Percentiles rank a stretch among this genome's conserved stretches.
These are phyloP conservation scores for Eustoma russellianum DNA, from an alignment of 257 asterid genomes.

Conservation along the genomic window DNA sequence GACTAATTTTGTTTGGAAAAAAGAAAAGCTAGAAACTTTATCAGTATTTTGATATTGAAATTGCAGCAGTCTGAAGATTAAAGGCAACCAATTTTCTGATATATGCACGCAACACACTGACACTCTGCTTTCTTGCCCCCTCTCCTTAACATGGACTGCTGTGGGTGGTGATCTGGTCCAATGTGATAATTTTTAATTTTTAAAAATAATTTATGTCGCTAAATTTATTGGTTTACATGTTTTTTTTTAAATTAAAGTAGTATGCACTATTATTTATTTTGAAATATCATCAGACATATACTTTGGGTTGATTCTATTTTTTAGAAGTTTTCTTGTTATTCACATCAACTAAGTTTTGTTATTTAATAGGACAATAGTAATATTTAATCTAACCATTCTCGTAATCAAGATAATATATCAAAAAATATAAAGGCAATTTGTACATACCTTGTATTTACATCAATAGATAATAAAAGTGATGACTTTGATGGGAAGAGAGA, in stretches of 20 bases:
- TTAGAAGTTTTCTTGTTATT: too few species aligned
- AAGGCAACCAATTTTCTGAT: constrained; percentile 28
- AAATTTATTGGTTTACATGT: constrained; percentile 16
- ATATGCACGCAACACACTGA: constrained; percentile 54
- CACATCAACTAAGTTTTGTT: too few species aligned
- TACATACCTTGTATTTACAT: too few species aligned
- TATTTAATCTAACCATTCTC: too few species aligned
- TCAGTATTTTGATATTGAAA: constrained; percentile 7
- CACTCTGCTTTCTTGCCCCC: constrained; percentile 32
- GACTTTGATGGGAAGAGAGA: too few species aligned
- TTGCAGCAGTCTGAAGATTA: constrained; percentile 12
- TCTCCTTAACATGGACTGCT: constrained; percentile 11
- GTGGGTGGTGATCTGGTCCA: neutral
- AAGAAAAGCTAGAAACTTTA: constrained; percentile 11
- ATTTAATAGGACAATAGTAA: too few species aligned
- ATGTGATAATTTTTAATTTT: neutral
- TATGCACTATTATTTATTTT: neutral
- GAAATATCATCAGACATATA: too few species aligned
- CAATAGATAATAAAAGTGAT: too few species aligned
- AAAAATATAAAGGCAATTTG: too few species aligned
- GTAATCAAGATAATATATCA: too few species aligned
- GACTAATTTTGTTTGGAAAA: constrained; percentile 4
- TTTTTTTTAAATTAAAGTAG: neutral
- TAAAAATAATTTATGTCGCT: neutral
- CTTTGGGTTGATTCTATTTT: too few species aligned